A percentile compares a stretch with the other conserved stretches of the same genome.
Evolutionary conservation across 768 basidiomycete species (phyloP).

Genomic region (Exidia glandulosa): DNA sequence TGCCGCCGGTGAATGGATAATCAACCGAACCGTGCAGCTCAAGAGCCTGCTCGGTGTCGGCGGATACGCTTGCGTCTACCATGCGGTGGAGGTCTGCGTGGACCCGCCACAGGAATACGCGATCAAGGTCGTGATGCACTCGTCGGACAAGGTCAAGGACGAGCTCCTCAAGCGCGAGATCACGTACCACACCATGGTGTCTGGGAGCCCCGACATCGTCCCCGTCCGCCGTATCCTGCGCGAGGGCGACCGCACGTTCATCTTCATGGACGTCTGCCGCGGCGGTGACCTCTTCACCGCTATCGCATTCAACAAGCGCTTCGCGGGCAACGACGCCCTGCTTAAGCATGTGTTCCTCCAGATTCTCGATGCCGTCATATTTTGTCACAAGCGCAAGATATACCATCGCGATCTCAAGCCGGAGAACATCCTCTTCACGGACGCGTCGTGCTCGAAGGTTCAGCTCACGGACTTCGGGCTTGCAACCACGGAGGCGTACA

Average conservation of each 20-base stretch:
- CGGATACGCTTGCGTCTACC: slow-evolving; percentile 33
- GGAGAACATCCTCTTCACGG: slow-evolving; percentile 15
- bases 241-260: slow-evolving; percentile 26
- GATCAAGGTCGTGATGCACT: slow-evolving; percentile 33
- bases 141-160: slow-evolving; percentile 17
- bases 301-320: slow-evolving; percentile 22
- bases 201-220: slow-evolving; percentile 29
- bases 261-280: slow-evolving; percentile 31
- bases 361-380: slow-evolving; percentile 32
- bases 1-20: slow-evolving; percentile 24
- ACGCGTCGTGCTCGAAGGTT: slow-evolving; percentile 20
- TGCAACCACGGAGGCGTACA: neutral
- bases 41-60: slow-evolving; percentile 30
- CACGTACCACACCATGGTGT: slow-evolving; percentile 28
- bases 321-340: slow-evolving; percentile 28
- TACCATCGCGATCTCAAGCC: slow-evolving; percentile 40
- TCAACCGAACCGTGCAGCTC: slow-evolving; percentile 29
- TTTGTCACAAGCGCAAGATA: slow-evolving; percentile 32
- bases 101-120: slow-evolving; percentile 21
- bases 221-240: slow-evolving; percentile 28
- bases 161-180: slow-evolving; percentile 28
- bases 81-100: slow-evolving; percentile 22
- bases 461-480: slow-evolving; percentile 35
- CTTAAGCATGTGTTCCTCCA: slow-evolving; percentile 33
- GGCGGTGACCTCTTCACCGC: slow-evolving; percentile 34